Evolutionary conservation across 176 grass and related monocot genomes (phyloP).

Genomic region (Phoenix dactylifera): DNA sequence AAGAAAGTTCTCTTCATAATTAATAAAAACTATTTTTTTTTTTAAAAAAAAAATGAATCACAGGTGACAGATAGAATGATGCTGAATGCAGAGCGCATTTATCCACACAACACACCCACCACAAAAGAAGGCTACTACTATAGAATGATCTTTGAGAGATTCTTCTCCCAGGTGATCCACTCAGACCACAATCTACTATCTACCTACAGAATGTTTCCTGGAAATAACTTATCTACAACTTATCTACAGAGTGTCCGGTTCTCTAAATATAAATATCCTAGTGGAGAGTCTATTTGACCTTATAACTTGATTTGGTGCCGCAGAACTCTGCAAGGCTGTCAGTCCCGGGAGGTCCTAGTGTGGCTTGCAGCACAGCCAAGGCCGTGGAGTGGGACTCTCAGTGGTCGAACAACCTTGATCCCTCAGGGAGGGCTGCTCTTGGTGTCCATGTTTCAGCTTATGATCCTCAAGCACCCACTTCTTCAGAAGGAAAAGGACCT

Average conservation of each 20-base stretch:
- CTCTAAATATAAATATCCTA: background rate
- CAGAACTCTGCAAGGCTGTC: conserved; percentile 86
- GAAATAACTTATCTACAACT: too few relatives aligned
- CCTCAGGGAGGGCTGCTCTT: conserved; percentile 65
- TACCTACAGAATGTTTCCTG: too few relatives aligned
- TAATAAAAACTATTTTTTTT: background rate
- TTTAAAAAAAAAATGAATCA: background rate
- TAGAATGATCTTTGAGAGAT: conserved; percentile 91
- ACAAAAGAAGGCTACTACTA: conserved; percentile 97
- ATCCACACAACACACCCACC: conserved; percentile 78
- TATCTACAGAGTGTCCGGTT: background rate
- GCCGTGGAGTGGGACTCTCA: conserved; percentile 91
- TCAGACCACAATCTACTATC: too few relatives aligned
- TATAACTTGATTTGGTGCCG: background rate
- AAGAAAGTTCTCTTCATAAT: too few relatives aligned
- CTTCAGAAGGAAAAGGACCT: conserved; percentile 13
- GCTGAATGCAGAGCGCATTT: conserved; percentile 43
- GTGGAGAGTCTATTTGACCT: background rate
- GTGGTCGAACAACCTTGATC: conserved; percentile 86
- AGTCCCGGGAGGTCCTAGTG: conserved; percentile 78
- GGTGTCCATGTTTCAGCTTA: conserved; percentile 62
- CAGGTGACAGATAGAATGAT: conserved; percentile 85
- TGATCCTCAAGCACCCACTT: conserved; percentile 15
- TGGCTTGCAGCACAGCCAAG: conserved; percentile 92
- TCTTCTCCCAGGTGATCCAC: conserved; percentile 76